These are phyloP conservation scores for Nadsonia commutata DNA, from an alignment of 1,139 yeast genomes.

Conservation along the genomic window DNA sequence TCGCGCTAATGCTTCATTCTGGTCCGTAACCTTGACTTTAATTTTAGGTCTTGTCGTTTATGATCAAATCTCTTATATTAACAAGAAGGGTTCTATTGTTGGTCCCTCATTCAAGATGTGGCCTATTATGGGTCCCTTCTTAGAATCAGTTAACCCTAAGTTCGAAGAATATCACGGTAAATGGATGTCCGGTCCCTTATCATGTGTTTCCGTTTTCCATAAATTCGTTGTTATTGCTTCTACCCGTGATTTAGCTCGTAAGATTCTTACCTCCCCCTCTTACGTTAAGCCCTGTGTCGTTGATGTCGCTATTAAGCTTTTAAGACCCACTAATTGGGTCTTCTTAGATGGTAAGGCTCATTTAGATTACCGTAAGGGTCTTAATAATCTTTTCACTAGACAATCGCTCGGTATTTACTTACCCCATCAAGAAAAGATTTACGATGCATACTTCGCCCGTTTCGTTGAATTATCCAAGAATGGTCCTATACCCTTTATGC, in stretches of 20 bases:
- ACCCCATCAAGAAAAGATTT: constrained; percentile 69
- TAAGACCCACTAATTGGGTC: constrained; percentile 95
- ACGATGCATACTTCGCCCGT: constrained; percentile 62
- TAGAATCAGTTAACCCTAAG: constrained; percentile 92
- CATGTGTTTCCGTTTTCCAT: constrained; percentile 95
- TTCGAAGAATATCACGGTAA: constrained; percentile 85
- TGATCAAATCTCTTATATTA: constrained; percentile 69
- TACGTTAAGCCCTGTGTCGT: constrained; percentile 96
- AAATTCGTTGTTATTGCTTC: constrained; percentile 94
- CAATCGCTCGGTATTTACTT: constrained; percentile 71
- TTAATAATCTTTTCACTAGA: constrained; percentile 78
- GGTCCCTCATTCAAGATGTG: constrained; percentile 79
- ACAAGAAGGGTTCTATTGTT: constrained; percentile 72
- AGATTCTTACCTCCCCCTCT: constrained; percentile 69
- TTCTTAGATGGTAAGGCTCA: constrained; percentile 93
- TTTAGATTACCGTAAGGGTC: constrained; percentile 77
- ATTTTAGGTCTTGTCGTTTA: constrained; percentile 42
- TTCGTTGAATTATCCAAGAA: constrained; percentile 44
- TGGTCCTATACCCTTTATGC: constrained; percentile 66
- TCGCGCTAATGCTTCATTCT: constrained; percentile 10
- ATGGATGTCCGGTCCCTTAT: constrained; percentile 88
- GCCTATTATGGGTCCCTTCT: constrained; percentile 93
- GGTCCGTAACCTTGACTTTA: constrained; percentile 37
- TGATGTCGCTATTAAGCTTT: constrained; percentile 84
- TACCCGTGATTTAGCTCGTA: constrained; percentile 78